A percentile compares a stretch with the other conserved stretches of the same genome.
phyloP scores from a whole-genome alignment of 2,329 filamentous ascomycete genomes.

The Fusarium sterilihyphosum region DNA sequence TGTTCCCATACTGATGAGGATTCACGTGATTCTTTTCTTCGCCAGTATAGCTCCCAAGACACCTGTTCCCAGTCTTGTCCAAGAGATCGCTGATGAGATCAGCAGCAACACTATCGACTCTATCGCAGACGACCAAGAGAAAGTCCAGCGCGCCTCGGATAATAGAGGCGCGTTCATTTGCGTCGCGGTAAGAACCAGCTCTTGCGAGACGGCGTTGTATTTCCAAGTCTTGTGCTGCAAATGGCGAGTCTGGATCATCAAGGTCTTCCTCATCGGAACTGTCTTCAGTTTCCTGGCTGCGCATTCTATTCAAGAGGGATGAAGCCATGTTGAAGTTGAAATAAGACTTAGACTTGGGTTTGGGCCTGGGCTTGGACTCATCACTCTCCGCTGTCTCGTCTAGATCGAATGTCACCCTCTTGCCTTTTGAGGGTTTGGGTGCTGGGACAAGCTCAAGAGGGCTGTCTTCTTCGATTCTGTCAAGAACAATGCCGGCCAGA shows the following conservation, averaged over 20 bases:
- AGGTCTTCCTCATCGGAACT: not conserved
- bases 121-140: not conserved
- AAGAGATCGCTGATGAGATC: not conserved
- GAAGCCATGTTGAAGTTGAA: not conserved
- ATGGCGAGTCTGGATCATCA: not conserved
- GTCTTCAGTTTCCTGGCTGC: accelerated
- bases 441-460: not conserved
- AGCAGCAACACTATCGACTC: not conserved
- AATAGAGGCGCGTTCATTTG: not conserved
- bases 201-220: not conserved
- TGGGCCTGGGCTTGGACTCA: not conserved
- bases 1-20: not conserved
- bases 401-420: not conserved
- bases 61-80: not conserved
- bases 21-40: constrained; percentile 7
- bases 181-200: not conserved
- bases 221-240: not conserved
- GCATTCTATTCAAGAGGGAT: not conserved
- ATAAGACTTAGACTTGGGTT: not conserved
- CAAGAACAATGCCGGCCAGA: not conserved
- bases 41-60: constrained; percentile 4
- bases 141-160: constrained; percentile 17
- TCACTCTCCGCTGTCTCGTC: not conserved
- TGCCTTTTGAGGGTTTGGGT: not conserved
- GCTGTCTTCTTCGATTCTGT: not conserved